Conservation (phyloP, 805 yeast species). For the Candida corydali region DNA sequence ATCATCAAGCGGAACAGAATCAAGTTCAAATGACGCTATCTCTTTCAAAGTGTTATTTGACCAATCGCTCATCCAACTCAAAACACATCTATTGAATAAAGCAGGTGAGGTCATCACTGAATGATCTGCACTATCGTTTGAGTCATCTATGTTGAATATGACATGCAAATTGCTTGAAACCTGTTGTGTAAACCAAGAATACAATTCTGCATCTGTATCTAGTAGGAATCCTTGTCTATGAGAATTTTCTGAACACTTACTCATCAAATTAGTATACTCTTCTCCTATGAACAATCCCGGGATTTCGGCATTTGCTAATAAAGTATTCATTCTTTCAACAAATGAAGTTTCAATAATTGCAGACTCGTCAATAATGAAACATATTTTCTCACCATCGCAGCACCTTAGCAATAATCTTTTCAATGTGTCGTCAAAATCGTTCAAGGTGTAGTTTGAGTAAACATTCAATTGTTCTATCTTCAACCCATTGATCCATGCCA, state of each 20-base stretch:
- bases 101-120: conserved; percentile 75
- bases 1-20: conserved; percentile 50
- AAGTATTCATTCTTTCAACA: conserved; percentile 85
- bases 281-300: conserved; percentile 87
- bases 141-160: conserved; percentile 66
- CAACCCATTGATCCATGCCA: conserved; percentile 87
- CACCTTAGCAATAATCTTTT: conserved; percentile 46
- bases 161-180: conserved; percentile 75
- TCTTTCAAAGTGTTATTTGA: conserved; percentile 43
- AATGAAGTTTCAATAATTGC: conserved; percentile 72
- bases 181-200: conserved; percentile 68
- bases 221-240: conserved; percentile 56
- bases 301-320: conserved; percentile 89
- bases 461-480: conserved; percentile 56
- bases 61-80: conserved; percentile 91
- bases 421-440: conserved; percentile 65
- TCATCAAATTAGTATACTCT: conserved; percentile 51
- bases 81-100: conserved; percentile 79
- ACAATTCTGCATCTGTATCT: conserved; percentile 66
- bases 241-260: conserved; percentile 52
- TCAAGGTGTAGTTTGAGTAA: conserved; percentile 47
- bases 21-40: conserved; percentile 43
- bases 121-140: conserved; percentile 14
- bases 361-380: conserved; percentile 79
- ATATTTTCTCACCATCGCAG: conserved; percentile 53